Evolutionary conservation across 495 filamentous ascomycete species (phyloP).

Genomic region (Lepraria neglecta): DNA sequence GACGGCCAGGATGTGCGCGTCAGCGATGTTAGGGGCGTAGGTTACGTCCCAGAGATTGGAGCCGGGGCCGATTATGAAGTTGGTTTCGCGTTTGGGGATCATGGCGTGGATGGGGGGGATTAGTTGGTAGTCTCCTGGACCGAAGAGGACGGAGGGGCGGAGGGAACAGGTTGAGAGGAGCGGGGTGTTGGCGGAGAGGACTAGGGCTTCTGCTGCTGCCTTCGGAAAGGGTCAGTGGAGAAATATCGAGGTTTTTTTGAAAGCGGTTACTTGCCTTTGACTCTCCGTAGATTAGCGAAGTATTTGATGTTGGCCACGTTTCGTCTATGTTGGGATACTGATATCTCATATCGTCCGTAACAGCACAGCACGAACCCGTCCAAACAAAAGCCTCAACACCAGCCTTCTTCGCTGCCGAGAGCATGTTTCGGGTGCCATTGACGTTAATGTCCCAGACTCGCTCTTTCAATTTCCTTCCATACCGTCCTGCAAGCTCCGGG

Average conservation of each 20-base stretch:
- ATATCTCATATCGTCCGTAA: slow-evolving; percentile 48
- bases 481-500: slow-evolving; percentile 39
- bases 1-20: slow-evolving; percentile 57
- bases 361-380: slow-evolving; percentile 51
- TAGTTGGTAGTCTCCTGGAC: slow-evolving; percentile 49
- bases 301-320: slow-evolving; percentile 42
- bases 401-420: slow-evolving; percentile 43
- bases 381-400: slow-evolving; percentile 52
- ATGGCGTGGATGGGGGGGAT: slow-evolving; percentile 50
- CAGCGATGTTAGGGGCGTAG: slow-evolving; percentile 54
- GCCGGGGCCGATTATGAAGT: slow-evolving; percentile 52
- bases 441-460: slow-evolving; percentile 48
- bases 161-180: slow-evolving; percentile 49
- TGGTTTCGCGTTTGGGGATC: slow-evolving; percentile 50
- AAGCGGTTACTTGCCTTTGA: slow-evolving; percentile 43
- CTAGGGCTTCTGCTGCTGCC: slow-evolving; percentile 51
- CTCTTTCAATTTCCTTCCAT: slow-evolving; percentile 35
- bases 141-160: slow-evolving; percentile 52
- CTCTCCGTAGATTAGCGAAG: slow-evolving; percentile 52
- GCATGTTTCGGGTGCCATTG: slow-evolving; percentile 52
- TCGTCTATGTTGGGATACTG: slow-evolving; percentile 52
- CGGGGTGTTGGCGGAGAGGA: slow-evolving; percentile 43
- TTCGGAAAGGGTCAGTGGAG: slow-evolving; percentile 20
- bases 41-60: slow-evolving; percentile 57
- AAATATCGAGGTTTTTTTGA: background rate